These are phyloP conservation scores for Ettlia oleoabundans DNA, from an alignment of 139 green algal genomes.

Conservation along the genomic window DNA sequence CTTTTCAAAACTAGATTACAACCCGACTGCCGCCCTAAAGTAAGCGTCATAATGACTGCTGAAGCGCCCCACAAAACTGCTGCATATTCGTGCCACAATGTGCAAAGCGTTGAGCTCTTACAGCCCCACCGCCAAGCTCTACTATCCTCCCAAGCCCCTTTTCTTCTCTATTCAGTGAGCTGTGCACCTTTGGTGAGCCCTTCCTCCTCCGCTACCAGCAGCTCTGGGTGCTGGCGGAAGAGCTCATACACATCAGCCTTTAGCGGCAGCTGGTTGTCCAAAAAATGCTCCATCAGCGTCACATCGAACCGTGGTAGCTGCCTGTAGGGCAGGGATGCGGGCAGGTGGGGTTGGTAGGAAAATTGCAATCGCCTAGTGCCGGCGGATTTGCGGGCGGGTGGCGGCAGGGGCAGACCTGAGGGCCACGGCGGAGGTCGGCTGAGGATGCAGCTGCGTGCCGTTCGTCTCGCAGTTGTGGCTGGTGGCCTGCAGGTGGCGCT, in stretches of 20 bases:
- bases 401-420: neutral
- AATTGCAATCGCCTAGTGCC: neutral
- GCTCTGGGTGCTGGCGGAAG: slow-evolving; percentile 74
- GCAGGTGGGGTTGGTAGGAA: too few relatives aligned
- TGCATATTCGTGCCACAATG: too few relatives aligned
- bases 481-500: neutral
- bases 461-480: neutral
- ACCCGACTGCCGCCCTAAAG: too few relatives aligned
- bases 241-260: slow-evolving; percentile 62
- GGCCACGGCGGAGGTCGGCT: neutral
- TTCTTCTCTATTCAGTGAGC: too few relatives aligned
- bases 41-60: too few relatives aligned
- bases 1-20: too few relatives aligned
- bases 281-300: slow-evolving; percentile 50
- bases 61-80: too few relatives aligned
- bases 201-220: slow-evolving; percentile 73
- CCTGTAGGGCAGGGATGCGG: too few relatives aligned
- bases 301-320: slow-evolving; percentile 51
- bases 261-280: slow-evolving; percentile 46
- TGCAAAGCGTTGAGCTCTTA: too few relatives aligned
- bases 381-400: neutral
- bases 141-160: too few relatives aligned
- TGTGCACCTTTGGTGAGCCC: slow-evolving; percentile 72
- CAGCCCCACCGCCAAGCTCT: too few relatives aligned
- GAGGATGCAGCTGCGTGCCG: neutral